These are phyloP conservation scores for Diaporthe ilicicola DNA, from an alignment of 2,329 filamentous ascomycete species.

Conservation along the genomic window DNA sequence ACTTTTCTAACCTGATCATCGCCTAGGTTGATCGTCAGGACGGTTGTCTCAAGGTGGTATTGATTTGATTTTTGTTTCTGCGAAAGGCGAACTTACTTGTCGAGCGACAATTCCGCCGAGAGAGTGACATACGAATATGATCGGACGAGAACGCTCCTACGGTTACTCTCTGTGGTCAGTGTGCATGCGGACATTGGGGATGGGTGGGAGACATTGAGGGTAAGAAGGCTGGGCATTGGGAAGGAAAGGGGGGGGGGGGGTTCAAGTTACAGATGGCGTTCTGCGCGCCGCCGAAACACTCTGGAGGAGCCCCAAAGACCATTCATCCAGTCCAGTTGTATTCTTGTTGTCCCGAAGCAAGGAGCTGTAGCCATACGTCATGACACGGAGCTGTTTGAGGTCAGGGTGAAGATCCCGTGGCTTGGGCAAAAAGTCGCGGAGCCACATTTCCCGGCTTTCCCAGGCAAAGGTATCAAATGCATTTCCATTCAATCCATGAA, in stretches of 20 bases:
- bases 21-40: neutral
- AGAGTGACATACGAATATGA: neutral
- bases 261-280: neutral
- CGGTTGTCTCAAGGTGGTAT: neutral
- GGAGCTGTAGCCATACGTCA: neutral
- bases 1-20: neutral
- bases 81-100: neutral
- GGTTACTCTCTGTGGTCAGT: neutral
- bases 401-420: neutral
- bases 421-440: neutral
- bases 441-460: neutral
- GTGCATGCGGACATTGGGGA: neutral
- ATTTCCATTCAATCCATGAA: neutral
- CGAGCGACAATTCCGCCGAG: neutral
- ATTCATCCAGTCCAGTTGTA: neutral
- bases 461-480: neutral
- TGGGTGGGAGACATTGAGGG: neutral
- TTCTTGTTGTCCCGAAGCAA: neutral
- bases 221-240: too few species aligned
- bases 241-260: too few species aligned
- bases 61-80: neutral
- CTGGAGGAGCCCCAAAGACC: neutral
- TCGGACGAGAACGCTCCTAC: neutral
- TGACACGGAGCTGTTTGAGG: neutral
- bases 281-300: neutral